These are phyloP conservation scores for Cynanchum wilfordii DNA, from an alignment of 257 asterid genomes.

Conservation along the genomic window DNA sequence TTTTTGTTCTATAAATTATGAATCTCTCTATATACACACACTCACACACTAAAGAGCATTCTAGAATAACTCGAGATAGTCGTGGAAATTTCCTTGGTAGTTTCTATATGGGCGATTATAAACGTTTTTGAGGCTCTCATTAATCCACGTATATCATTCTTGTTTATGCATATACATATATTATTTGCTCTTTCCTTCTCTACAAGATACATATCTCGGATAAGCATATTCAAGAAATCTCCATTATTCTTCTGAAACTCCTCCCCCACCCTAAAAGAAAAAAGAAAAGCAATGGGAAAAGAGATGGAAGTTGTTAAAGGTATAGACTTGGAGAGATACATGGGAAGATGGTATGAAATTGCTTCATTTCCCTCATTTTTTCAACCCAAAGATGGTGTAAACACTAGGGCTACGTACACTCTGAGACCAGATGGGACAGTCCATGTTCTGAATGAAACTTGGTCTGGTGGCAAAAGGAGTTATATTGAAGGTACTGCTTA, in stretches of 20 bases:
- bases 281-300: constrained; percentile 32
- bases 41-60: no score
- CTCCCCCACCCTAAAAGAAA: no score
- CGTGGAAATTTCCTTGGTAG: not conserved
- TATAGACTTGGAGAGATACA: constrained; percentile 53
- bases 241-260: not conserved
- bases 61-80: no score
- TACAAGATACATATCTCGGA: not conserved
- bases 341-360: constrained; percentile 95
- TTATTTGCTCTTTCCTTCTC: not conserved
- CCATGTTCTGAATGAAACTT: constrained; percentile 72
- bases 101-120: no score
- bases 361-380: constrained; percentile 72
- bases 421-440: constrained; percentile 66
- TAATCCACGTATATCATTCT: not conserved
- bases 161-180: not conserved
- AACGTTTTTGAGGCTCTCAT: not conserved
- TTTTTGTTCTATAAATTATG: no score
- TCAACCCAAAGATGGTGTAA: constrained; percentile 61
- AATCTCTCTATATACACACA: no score
- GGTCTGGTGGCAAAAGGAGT: constrained; percentile 66
- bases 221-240: not conserved
- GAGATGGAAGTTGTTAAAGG: constrained; percentile 63
- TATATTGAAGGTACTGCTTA: constrained; percentile 64
- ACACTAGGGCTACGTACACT: constrained; percentile 78